These are phyloP conservation scores for Mitragyna speciosa DNA, from an alignment of 257 asterid species.

Conservation along the genomic window DNA sequence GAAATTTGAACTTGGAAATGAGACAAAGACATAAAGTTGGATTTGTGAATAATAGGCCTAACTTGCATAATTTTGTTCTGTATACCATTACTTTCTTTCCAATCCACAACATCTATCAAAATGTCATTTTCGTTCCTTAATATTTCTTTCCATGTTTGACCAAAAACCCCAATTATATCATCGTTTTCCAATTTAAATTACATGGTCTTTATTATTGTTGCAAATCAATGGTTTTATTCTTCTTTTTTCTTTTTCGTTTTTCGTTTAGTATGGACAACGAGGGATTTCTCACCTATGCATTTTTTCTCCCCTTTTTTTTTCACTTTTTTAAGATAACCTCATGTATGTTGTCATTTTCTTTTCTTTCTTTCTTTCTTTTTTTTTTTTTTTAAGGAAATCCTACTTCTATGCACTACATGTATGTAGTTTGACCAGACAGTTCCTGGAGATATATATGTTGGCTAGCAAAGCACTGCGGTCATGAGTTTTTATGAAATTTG, in stretches of 20 bases:
- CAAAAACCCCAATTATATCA: background rate
- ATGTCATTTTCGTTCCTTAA: slow-evolving; percentile 17
- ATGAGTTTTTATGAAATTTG: background rate
- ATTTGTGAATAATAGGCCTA: background rate
- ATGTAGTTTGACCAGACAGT: too few relatives aligned
- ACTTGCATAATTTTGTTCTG: background rate
- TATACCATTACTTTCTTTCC: background rate
- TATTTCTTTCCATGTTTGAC: slow-evolving; percentile 23
- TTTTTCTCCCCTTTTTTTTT: too few relatives aligned
- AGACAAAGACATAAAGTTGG: slow-evolving; percentile 2
- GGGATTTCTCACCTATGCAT: too few relatives aligned
- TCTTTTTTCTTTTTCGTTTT: background rate
- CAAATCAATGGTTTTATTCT: background rate
- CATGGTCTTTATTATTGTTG: too few relatives aligned
- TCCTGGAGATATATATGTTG: background rate
- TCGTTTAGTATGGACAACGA: background rate
- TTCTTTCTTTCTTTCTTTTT: too few relatives aligned
- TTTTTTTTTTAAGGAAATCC: too few relatives aligned
- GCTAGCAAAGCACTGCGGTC: background rate
- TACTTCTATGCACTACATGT: too few relatives aligned
- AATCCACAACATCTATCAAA: background rate
- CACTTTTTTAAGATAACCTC: too few relatives aligned
- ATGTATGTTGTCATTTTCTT: too few relatives aligned
- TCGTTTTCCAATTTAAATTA: background rate
- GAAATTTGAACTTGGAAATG: background rate